phyloP scores from a whole-genome alignment of 345 rosid species.

The Aquilaria yunnanensis region DNA sequence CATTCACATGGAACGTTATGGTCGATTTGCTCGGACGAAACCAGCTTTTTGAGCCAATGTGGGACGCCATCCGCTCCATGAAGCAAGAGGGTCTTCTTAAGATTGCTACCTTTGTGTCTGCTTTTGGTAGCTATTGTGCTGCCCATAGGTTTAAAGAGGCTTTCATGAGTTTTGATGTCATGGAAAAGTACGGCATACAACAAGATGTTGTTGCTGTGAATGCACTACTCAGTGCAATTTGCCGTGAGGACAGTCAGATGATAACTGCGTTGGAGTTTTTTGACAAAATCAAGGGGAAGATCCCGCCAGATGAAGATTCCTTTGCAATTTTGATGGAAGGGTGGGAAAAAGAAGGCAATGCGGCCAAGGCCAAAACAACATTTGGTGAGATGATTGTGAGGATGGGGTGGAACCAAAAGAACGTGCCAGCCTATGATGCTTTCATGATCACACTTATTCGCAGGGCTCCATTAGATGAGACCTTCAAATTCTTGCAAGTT shows the following conservation, averaged over 20 bases:
- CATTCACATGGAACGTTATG: slow-evolving; percentile 43
- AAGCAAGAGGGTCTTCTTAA: slow-evolving; percentile 30
- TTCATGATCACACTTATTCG: slow-evolving; percentile 34
- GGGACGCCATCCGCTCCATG: slow-evolving; percentile 55
- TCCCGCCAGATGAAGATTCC: slow-evolving; percentile 42
- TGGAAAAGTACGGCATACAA: slow-evolving; percentile 40
- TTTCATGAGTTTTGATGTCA: slow-evolving; percentile 46
- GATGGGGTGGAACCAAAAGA: slow-evolving; percentile 32
- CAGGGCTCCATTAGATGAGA: slow-evolving; percentile 24
- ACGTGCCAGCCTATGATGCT: slow-evolving; percentile 30
- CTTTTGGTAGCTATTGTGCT: slow-evolving; percentile 38
- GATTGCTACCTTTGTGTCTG: slow-evolving; percentile 24
- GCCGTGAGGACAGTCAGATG: slow-evolving; percentile 27
- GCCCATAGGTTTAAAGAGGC: slow-evolving; percentile 35
- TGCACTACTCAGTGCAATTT: slow-evolving; percentile 44
- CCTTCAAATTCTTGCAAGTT: slow-evolving; percentile 34
- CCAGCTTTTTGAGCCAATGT: slow-evolving; percentile 44
- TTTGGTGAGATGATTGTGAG: slow-evolving; percentile 42
- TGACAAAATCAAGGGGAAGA: slow-evolving; percentile 26
- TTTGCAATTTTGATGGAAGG: slow-evolving; percentile 52
- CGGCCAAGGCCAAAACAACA: slow-evolving; percentile 35
- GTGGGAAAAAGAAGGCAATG: slow-evolving; percentile 54
- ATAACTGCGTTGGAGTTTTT: slow-evolving; percentile 33
- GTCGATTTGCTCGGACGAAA: slow-evolving; percentile 58
- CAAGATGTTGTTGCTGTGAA: slow-evolving; percentile 45